A percentile compares a stretch with the other conserved stretches of the same genome.
These are phyloP conservation scores for Brasenia schreberi DNA, from an alignment of 164 flowering plant species.

Conservation along the genomic window DNA sequence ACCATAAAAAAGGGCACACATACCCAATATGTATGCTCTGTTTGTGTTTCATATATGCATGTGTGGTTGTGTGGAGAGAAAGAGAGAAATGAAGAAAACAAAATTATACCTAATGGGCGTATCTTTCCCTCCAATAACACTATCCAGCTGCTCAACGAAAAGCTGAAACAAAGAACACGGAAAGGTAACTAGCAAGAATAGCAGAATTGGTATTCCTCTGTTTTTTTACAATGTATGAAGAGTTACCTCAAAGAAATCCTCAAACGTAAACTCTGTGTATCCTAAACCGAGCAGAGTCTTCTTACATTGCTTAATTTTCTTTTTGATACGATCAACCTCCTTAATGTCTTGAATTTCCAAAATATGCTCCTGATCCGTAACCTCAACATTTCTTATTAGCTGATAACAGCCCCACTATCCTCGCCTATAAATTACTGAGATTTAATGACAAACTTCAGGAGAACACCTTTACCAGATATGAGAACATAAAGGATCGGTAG, in stretches of 20 bases:
- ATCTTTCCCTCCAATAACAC: conserved; percentile 58
- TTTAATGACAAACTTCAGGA: not conserved
- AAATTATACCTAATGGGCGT: conserved; percentile 53
- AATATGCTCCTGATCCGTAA: conserved; percentile 62
- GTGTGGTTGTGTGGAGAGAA: no score
- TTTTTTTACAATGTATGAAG: not conserved
- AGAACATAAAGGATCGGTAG: conserved; percentile 90
- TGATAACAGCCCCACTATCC: conserved; percentile 12
- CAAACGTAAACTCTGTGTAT: conserved; percentile 85
- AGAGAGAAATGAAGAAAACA: no score
- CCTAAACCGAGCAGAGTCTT: conserved; percentile 76
- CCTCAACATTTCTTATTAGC: conserved; percentile 14
- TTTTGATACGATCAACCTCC: conserved; percentile 70
- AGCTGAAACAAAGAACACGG: conserved; percentile 31
- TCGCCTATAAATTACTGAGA: conserved; percentile 3
- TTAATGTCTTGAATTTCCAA: conserved; percentile 62
- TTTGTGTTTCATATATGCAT: no score
- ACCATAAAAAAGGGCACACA: no score
- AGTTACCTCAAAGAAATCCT: conserved; percentile 76
- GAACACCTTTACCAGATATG: conserved; percentile 53
- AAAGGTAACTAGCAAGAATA: conserved; percentile 5
- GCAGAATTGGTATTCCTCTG: not conserved
- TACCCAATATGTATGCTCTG: no score
- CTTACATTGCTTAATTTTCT: conserved; percentile 69
- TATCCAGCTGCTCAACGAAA: conserved; percentile 81